Base-by-base conservation (phyloP, 306 rosid genomes). In the Bauhinia variegata region DNA sequence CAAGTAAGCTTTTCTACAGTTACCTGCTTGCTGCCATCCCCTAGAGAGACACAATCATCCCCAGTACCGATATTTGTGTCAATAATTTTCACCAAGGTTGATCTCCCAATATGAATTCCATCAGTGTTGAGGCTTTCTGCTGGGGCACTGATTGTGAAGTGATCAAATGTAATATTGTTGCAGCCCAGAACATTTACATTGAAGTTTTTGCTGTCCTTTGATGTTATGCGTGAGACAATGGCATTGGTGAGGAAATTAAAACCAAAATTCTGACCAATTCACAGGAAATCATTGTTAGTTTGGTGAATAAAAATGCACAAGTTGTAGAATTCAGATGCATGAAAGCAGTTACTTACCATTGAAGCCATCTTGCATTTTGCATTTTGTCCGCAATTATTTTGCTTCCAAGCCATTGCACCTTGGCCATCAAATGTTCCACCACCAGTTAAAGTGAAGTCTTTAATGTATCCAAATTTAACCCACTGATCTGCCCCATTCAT, bases 41-140 rank as follows among this genome's bases (percentile, higher is more conserved):
- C 84, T 1, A 86, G 50, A 0, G 86, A 86, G 54, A 86, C 46
- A 31, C 88, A 86, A 19, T 86, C 91, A 37, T 86, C 85, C 28
- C 89, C 89, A 0, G 85, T 84, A n/a, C 4, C 56, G 4, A 86
- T 76, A 4, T 34, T 23, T 0, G 76, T 4, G 30, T 83, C 67
- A 1, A 60, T 49, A 52, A 80, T 30, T 15, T 15, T n/a, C n/a
- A n/a, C n/a, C n/a, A 75, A 69, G 83, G 60, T 71, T 34, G 88
- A 86, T 19, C 82, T 79, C 0, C 82, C 86, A 1, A 86, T 41
- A 33, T 86, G 86, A 5, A 80, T 80, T 32, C 91, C 91, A 48
- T 86, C 91, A 0, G 86, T 83, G 52, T 78, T 86, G 4, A 11
- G 5, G 46, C 86, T 86, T 0, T 61, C 2, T 28, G 8, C 34